These are phyloP conservation scores for Paracamarosporium sp. DNA, from an alignment of 2,329 filamentous ascomycete species.

Conservation along the genomic window DNA sequence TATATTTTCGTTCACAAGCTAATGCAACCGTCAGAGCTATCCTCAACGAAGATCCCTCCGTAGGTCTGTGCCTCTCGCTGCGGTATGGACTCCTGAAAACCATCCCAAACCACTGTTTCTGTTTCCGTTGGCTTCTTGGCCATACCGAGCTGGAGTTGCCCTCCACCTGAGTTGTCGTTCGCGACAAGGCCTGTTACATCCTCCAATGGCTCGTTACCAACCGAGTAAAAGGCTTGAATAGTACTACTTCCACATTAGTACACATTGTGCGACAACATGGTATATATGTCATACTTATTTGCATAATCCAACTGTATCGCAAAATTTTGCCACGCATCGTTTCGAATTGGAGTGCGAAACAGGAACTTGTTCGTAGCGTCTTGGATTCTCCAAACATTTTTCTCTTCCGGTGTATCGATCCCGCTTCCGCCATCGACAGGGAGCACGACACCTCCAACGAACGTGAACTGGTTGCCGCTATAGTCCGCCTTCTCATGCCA, in stretches of 20 bases:
- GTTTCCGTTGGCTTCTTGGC: conserved; percentile 39
- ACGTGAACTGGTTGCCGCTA: conserved; percentile 31
- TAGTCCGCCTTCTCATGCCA: conserved; percentile 37
- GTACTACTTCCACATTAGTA: conserved; percentile 21
- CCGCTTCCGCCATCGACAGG: conserved; percentile 27
- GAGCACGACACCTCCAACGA: conserved; percentile 28
- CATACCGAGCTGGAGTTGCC: conserved; percentile 35
- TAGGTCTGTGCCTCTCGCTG: conserved; percentile 35
- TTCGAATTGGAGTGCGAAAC: conserved; percentile 20
- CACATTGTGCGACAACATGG: too few relatives aligned
- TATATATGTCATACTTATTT: conserved; percentile 20
- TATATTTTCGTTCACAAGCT: conserved; percentile 18
- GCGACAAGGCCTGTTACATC: conserved; percentile 19
- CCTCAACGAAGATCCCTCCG: conserved; percentile 40
- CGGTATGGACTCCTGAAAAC: conserved; percentile 31
- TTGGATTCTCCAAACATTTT: conserved; percentile 28
- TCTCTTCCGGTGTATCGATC: conserved; percentile 20
- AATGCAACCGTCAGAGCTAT: conserved; percentile 26
- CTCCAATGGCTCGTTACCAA: conserved; percentile 17
- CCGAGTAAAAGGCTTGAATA: conserved; percentile 31
- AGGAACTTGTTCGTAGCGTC: conserved; percentile 28
- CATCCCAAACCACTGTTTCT: conserved; percentile 31
- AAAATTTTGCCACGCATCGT: conserved; percentile 34
- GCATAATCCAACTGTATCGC: conserved; percentile 29
- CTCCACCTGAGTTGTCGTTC: conserved; percentile 32